Evolutionary conservation across 495 filamentous ascomycete genomes (phyloP).

Genomic region (Thozetella sp.): DNA sequence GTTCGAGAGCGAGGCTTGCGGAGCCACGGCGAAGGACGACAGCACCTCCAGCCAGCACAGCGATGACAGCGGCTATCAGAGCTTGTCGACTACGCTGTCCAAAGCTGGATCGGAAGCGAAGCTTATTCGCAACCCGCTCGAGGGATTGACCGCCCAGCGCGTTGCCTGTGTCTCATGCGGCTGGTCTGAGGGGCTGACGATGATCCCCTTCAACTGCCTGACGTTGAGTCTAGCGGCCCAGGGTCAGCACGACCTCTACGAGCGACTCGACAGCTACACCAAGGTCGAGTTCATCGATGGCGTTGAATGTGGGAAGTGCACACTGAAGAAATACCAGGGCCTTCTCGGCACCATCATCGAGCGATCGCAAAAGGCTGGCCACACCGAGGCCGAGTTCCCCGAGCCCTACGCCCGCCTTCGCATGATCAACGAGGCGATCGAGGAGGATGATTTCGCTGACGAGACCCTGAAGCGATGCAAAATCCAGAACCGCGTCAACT

Average conservation of each 20-base stretch:
- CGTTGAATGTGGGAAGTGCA: conserved; percentile 92
- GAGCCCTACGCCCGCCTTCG: conserved; percentile 51
- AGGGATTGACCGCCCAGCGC: conserved; percentile 85
- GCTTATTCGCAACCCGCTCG: conserved; percentile 62
- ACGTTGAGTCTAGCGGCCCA: conserved; percentile 73
- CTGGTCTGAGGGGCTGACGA: conserved; percentile 79
- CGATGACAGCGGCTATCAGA: conserved; percentile 50
- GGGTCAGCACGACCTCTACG: conserved; percentile 63
- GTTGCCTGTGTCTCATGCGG: conserved; percentile 88
- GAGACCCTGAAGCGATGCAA: conserved; percentile 74
- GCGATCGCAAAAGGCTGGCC: conserved; percentile 14
- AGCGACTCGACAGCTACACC: conserved; percentile 85
- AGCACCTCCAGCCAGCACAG: conserved; percentile 41
- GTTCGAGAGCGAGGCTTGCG: conserved; percentile 19
- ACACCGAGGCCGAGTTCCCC: conserved; percentile 13
- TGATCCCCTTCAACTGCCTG: conserved; percentile 93
- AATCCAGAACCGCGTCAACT: conserved; percentile 66
- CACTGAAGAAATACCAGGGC: conserved; percentile 56
- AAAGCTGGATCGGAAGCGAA: conserved; percentile 20
- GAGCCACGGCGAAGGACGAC: conserved; percentile 27
- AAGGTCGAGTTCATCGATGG: conserved; percentile 80
- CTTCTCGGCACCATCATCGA: conserved; percentile 37
- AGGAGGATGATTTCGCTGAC: conserved; percentile 81
- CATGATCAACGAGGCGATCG: conserved; percentile 67
- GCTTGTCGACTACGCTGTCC: conserved; percentile 19